Evolutionary conservation across 2,329 filamentous ascomycete genomes (phyloP), one percentile per base, ranked within the genome.

Genomic region (Gaeumannomyces sp.): DNA sequence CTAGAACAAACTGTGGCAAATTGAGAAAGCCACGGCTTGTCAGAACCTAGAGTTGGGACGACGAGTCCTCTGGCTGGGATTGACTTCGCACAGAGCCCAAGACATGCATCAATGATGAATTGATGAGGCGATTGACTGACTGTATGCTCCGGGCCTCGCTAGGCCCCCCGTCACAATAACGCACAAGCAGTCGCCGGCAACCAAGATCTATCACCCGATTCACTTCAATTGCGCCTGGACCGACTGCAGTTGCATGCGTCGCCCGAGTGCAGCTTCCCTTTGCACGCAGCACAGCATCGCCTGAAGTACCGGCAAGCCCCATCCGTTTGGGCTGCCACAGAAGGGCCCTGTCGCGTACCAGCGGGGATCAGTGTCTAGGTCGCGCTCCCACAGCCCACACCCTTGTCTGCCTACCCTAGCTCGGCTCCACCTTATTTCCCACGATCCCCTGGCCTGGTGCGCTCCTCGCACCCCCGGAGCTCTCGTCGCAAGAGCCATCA

Each of bases 341-440:
- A 50, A 50, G 19, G 38, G 3, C 16, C 38, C 38, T n/a, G 45
- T 53, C 45, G 45, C 45, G 45, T 53, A 53, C 45, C 22, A 53
- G 45, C 25, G 45, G 45, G 45, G 45, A 53, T 22, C 45, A 53
- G 16, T 53, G 45, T 53, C 45, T 53, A 22, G 45, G 45, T 11
- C 8, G 45, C 58, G 60, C 56, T 60, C 33, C 57, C 56, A 38
- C 53, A 35, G 22, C 53, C 33, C n/a, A 63, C 45, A 65, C 50
- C 64, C 64, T 31, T 65, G 64, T 57, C 65, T 58, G 50, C 53
- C 59, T 33, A 61, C 64, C 62, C 33, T 57, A 33, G 59, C 56
- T 57, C 35, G 19, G 60, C 61, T 22, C 66, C 66, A 66, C 64
- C 62, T 62, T 66, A 65, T 67, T 67, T 66, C 65, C 65, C 66